Conservation (phyloP, 345 rosid genomes). For the Melaleuca alternifolia region DNA sequence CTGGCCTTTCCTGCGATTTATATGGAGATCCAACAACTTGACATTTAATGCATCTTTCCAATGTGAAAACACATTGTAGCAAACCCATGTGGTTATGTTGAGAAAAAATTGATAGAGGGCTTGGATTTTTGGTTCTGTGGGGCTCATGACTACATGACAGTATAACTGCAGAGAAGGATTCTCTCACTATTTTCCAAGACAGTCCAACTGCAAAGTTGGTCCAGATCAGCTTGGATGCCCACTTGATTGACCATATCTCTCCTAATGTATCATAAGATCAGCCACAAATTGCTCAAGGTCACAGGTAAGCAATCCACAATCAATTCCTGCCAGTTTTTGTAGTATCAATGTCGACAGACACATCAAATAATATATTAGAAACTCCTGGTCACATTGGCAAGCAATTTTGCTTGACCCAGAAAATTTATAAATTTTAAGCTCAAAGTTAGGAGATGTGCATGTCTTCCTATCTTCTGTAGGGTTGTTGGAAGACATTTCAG, state of each 20-base stretch:
- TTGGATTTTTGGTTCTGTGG: background rate
- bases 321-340: background rate
- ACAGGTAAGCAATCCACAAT: background rate
- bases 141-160: background rate
- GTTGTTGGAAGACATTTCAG: background rate
- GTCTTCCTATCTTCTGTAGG: background rate
- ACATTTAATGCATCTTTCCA: background rate
- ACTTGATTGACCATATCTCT: background rate
- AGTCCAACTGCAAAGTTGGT: background rate
- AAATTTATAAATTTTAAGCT: background rate
- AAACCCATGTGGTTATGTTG: background rate
- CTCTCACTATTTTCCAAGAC: background rate
- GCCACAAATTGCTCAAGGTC: background rate
- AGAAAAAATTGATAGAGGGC: background rate
- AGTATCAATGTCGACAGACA: background rate
- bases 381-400: background rate
- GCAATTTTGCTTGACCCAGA: background rate
- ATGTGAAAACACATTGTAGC: background rate
- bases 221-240: background rate
- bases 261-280: background rate
- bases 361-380: background rate
- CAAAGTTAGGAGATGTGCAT: background rate
- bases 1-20: background rate
- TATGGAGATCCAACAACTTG: background rate
- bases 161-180: background rate